These are phyloP conservation scores for Ophiostoma tasmaniense DNA, from an alignment of 2,329 filamentous ascomycete genomes.

Conservation along the genomic window DNA sequence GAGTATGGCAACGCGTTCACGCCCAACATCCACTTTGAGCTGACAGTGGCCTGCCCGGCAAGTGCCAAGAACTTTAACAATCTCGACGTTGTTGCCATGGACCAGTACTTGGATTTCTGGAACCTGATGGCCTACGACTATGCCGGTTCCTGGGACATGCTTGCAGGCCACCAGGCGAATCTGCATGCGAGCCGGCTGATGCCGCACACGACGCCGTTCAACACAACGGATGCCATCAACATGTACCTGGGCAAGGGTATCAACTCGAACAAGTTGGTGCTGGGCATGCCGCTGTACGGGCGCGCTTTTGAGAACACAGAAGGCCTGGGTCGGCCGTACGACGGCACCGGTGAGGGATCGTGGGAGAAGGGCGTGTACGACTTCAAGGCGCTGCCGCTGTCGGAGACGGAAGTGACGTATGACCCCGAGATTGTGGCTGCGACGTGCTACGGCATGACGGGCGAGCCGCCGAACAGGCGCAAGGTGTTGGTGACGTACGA, in stretches of 20 bases:
- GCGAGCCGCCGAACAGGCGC: constrained; percentile 29
- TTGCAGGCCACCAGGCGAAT: constrained; percentile 73
- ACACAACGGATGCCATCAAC: constrained; percentile 59
- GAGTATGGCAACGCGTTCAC: constrained; percentile 40
- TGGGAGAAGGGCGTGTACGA: constrained; percentile 86
- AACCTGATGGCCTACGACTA: constrained; percentile 86
- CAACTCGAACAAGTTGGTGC: constrained; percentile 61
- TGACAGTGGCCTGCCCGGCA: constrained; percentile 57
- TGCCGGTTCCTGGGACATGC: constrained; percentile 69
- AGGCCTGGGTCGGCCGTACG: constrained; percentile 61
- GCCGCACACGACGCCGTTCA: constrained; percentile 67
- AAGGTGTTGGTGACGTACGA: constrained; percentile 74
- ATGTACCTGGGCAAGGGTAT: constrained; percentile 62
- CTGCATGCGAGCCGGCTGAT: constrained; percentile 43
- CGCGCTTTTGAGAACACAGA: constrained; percentile 73
- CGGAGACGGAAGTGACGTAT: constrained; percentile 53
- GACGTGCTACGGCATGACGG: constrained; percentile 63
- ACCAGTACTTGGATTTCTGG: constrained; percentile 62
- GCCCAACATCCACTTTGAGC: constrained; percentile 47
- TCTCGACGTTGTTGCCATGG: constrained; percentile 56
- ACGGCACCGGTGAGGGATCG: constrained; percentile 65
- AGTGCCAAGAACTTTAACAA: constrained; percentile 54
- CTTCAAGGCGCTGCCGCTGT: constrained; percentile 72
- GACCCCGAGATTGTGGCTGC: constrained; percentile 60
- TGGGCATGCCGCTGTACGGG: constrained; percentile 90